Conservation (phyloP, 2,329 filamentous ascomycete species). For the Beauveria rudraprayagi region DNA sequence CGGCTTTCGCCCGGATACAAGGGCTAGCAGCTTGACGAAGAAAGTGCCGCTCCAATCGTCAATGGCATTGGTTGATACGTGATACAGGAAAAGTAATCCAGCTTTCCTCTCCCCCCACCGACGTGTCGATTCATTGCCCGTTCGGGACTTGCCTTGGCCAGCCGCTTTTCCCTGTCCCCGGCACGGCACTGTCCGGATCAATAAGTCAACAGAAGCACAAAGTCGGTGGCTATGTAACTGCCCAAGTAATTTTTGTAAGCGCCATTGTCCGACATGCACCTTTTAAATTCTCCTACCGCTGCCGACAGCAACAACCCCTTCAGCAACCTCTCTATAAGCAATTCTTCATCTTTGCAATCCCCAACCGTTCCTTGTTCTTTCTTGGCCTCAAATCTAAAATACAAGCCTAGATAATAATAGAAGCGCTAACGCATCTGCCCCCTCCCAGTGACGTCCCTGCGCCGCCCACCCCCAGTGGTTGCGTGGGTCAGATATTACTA, state of each 20-base stretch:
- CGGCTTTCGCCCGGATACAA: not conserved
- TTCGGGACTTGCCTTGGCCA: not conserved
- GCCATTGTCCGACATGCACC: no score
- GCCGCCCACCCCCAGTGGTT: not conserved
- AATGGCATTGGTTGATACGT: not conserved
- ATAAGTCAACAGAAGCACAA: not conserved
- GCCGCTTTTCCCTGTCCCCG: no score
- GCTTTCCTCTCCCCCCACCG: not conserved
- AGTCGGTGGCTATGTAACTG: no score
- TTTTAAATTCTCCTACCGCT: no score
- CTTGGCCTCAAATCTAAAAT: not conserved
- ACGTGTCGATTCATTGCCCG: not conserved
- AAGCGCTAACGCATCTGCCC: not conserved
- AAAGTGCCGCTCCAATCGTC: not conserved
- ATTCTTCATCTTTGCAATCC: not conserved
- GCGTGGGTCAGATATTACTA: conserved; percentile 4
- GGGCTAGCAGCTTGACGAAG: not conserved
- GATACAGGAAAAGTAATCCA: not conserved
- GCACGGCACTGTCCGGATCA: not conserved
- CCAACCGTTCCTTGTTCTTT: no score
- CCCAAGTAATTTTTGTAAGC: no score
- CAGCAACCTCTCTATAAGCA: not conserved
- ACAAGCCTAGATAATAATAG: conserved; percentile 6
- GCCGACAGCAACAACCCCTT: not conserved
- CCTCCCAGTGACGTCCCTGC: not conserved